Percentiles rank a stretch among this genome's conserved stretches.
These are phyloP conservation scores for Angomonas deanei DNA, from an alignment of 208 protist genomes.

Conservation along the genomic window DNA sequence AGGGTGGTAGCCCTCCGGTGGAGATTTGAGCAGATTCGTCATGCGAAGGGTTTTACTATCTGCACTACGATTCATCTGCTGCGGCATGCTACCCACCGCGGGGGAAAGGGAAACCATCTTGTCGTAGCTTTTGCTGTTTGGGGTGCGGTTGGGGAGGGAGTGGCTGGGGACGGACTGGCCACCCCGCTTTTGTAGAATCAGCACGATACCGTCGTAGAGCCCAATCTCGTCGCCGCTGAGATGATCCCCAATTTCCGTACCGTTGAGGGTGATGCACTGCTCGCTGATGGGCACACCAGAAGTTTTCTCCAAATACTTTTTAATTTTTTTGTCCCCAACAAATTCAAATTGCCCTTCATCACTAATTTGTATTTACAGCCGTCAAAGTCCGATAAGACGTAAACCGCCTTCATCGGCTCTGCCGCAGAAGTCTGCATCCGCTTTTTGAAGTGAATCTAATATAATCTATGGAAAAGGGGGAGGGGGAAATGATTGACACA, in stretches of 20 bases:
- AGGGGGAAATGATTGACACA: no score
- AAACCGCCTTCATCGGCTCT: slow-evolving; percentile 22
- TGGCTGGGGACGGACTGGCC: not conserved
- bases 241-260: slow-evolving; percentile 18
- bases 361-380: slow-evolving; percentile 82
- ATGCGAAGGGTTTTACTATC: not conserved
- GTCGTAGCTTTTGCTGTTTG: slow-evolving; percentile 1
- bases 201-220: slow-evolving; percentile 45
- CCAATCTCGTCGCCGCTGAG: slow-evolving; percentile 39
- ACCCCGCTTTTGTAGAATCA: slow-evolving; percentile 21
- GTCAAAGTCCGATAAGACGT: slow-evolving; percentile 70
- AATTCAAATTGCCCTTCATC: slow-evolving; percentile 52
- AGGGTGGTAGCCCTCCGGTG: not conserved
- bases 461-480: not conserved
- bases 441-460: no score
- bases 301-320: slow-evolving; percentile 63
- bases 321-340: slow-evolving; percentile 49
- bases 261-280: slow-evolving; percentile 57
- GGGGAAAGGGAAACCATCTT: not conserved
- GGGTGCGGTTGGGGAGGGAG: not conserved
- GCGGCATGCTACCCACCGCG: not conserved
- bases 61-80: not conserved
- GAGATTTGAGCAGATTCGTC: not conserved
- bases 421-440: not conserved
- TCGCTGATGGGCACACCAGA: slow-evolving; percentile 31